Evolutionary conservation across 2,329 filamentous ascomycete genomes (phyloP).

Genomic region (Beauveria caledonica): DNA sequence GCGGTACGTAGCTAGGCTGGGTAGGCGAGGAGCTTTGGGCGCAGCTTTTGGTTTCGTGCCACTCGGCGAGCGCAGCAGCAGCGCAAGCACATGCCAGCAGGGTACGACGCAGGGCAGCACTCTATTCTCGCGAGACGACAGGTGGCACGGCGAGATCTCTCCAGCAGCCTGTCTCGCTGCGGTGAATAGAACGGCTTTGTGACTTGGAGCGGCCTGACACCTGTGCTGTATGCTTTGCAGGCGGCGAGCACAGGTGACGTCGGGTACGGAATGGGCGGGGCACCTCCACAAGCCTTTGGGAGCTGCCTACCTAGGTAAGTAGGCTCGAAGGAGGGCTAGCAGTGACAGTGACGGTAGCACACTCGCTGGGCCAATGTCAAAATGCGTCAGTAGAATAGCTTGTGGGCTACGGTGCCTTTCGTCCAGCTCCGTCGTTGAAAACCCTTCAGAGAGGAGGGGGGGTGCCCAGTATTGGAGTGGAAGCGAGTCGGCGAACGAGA

Average conservation of each 20-base stretch:
- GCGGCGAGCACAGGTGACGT: conserved; percentile 1
- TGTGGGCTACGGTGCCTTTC: background rate
- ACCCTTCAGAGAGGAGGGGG: background rate
- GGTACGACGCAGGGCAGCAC: background rate
- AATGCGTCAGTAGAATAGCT: background rate
- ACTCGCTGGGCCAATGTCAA: too few species aligned
- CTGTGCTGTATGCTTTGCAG: background rate
- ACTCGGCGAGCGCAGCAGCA: conserved; percentile 1
- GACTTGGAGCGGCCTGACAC: background rate
- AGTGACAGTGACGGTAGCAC: background rate
- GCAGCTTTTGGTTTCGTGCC: background rate
- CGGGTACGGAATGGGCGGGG: background rate
- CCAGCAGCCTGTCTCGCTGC: background rate
- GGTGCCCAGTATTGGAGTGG: background rate
- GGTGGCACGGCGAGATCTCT: background rate
- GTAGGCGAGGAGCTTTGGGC: background rate
- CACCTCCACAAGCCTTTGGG: background rate
- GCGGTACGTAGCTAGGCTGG: background rate
- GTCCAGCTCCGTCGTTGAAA: background rate
- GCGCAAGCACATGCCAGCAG: background rate
- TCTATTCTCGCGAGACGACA: conserved; percentile 2
- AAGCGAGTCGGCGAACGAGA: background rate
- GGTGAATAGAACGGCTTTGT: background rate
- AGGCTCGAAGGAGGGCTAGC: background rate
- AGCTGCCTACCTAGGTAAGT: background rate